Evolutionary conservation across 1,139 yeast genomes (phyloP), one percentile per base, ranked within the genome.

Genomic region (Yamadazyma sp.): DNA sequence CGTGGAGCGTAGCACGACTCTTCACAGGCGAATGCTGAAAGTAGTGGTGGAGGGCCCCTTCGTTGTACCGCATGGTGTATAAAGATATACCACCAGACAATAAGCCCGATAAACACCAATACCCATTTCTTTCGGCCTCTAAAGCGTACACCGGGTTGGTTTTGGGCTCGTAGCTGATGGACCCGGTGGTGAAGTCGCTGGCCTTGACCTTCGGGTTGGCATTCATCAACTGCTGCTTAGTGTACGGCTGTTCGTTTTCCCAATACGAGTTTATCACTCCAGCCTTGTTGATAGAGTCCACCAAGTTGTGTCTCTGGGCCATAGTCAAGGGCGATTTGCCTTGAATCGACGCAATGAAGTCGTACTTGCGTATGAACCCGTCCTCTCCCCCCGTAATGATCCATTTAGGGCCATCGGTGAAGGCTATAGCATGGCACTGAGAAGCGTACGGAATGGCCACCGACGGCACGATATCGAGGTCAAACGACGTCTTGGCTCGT

Each of bases 321-420:
- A 89, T 86, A 0, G 98, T 92, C 40, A 92, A 66, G 2, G 95
- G 94, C 5, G 86, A 69, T 53, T 86, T 86, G n/a, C 97, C 97
- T 51, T 86, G 90, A 20, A 92, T 77, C 1, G 96, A 85, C 27
- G 83, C 84, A 33, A 82, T 75, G 47, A 92, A 85, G 59, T 94
- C 96, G 61, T 84, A 92, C 55, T 86, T 87, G 36, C 98, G 69
- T 30, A 92, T 86, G 52, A 82, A 87, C 10, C 99, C 99, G 59
- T 92, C 99, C 48, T 87, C 94, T 5, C 98, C 98, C 15, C 99
- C 99, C 1, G 96, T 84, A 52, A 90, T 81, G 39, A 92, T 71
- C 85, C 90, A 90, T 55, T 83, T 83, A 33, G 92, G 83, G 7
- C 95, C 96, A 54, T 78, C 80, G 1, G 96, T 78, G 39, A 89